These are phyloP conservation scores for Nannochloropsis salina DNA, from an alignment of 108 stramenopile species.

Conservation along the genomic window DNA sequence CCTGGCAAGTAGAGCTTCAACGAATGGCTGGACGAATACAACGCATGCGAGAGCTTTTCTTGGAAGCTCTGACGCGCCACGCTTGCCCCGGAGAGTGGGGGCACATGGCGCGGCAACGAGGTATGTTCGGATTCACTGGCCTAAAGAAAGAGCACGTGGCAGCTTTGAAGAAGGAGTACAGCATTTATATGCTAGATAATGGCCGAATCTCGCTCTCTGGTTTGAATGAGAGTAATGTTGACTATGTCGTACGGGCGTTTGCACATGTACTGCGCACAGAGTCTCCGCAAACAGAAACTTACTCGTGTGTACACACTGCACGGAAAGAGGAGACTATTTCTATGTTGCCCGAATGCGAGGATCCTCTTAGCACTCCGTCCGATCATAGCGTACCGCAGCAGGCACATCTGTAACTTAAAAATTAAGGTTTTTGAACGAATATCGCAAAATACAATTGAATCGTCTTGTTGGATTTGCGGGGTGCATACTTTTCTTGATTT, in stretches of 20 bases:
- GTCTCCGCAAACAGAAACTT: background rate
- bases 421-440: too few species aligned
- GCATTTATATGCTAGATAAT: conserved; percentile 47
- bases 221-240: conserved; percentile 34
- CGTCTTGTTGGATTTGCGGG: background rate
- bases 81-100: conserved; percentile 43
- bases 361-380: too few species aligned
- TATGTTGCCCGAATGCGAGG: too few species aligned
- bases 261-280: conserved; percentile 3
- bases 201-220: conserved; percentile 51
- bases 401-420: too few species aligned
- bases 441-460: too few species aligned
- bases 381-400: too few species aligned
- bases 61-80: conserved; percentile 29
- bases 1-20: conserved; percentile 45
- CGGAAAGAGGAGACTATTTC: background rate
- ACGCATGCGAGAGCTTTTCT: conserved; percentile 29
- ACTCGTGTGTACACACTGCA: background rate
- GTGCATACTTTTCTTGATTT: background rate
- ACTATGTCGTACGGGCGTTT: conserved; percentile 22
- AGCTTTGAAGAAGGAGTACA: conserved; percentile 33
- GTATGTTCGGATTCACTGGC: conserved; percentile 52
- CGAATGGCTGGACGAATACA: conserved; percentile 39
- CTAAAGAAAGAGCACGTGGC: conserved; percentile 30
- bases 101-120: conserved; percentile 42